Evolutionary conservation across 2,329 filamentous ascomycete species (phyloP), one percentile per base, ranked within the genome.

Genomic region (Colletotrichum sp.): DNA sequence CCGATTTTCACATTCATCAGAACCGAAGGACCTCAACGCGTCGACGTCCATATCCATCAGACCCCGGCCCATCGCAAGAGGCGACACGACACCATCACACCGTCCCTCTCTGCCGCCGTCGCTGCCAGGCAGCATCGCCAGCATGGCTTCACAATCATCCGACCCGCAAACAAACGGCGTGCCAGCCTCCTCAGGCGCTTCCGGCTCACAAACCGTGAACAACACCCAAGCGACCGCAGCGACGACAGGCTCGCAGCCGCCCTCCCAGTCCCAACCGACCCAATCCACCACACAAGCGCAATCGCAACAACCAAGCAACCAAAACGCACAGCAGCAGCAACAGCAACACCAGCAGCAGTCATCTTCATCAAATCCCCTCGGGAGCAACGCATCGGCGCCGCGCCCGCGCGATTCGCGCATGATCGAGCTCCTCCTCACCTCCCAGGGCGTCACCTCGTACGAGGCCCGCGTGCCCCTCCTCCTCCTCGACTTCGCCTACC

Each of bases 401-500:
- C 92, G 94, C 6, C 95, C 95, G 1, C 94, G 95, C 85, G 95
- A 97, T 84, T 92, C 93, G 18, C 93, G 95, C 81, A 92, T 95
- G 16, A 92, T 97, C 80, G 95, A 96, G 85, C 91, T 96, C 22
- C 91, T 97, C 68, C 92, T 97, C 65, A 93, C 93, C 24, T 94
- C 93, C 9, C 93, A 96, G 80, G 95, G 95, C 81, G 94, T 96
- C 12, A 93, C 93, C 6, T 90, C 93, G 55, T 97, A 95, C 88
- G 95, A 96, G 84, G 92, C 94, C 83, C 94, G 95, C 81, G 95
- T 97, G 2, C 95, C 95, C 1, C 90, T 96, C 1, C 92, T 96
- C 75, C 92, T 97, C 65, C 92, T 97, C 83, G 95, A 97, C 86
- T 96, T 96, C 82, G 94, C 95, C 65, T 97, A 97, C 89, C 92